Evolutionary conservation across 1,139 yeast genomes (phyloP).

Genomic region (Magnusiomyces starmeri): DNA sequence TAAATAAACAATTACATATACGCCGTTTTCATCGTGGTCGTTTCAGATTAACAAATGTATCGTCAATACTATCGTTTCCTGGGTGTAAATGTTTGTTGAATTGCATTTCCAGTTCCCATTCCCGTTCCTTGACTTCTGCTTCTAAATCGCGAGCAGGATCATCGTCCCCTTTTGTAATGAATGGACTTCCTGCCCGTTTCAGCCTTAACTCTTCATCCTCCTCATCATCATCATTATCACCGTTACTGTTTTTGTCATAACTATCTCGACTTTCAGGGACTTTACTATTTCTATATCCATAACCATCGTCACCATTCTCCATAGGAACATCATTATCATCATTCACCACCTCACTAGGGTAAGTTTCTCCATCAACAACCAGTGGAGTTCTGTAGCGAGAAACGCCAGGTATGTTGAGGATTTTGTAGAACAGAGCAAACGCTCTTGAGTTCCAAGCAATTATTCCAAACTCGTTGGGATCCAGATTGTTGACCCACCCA

Average conservation of each 20-base stretch:
- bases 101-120: background rate
- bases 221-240: background rate
- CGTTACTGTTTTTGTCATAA: too few species aligned
- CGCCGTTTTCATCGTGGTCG: too few species aligned
- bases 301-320: too few species aligned
- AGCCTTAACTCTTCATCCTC: background rate
- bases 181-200: background rate
- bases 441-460: background rate
- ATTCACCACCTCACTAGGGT: too few species aligned
- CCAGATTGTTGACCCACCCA: background rate
- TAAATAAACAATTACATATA: too few species aligned
- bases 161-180: background rate
- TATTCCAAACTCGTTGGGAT: background rate
- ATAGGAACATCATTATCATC: too few species aligned
- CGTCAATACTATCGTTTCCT: background rate
- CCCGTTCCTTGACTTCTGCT: slow-evolving; percentile 1
- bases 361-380: too few species aligned
- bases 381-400: too few species aligned
- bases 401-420: background rate
- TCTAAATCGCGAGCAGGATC: background rate
- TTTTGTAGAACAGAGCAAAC: background rate
- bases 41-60: background rate
- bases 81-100: too few species aligned
- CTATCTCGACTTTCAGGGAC: too few species aligned
- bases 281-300: too few species aligned